Base-by-base conservation (phyloP, 2,329 filamentous ascomycete genomes). In the Aspergillus fumigatiaffinis region DNA sequence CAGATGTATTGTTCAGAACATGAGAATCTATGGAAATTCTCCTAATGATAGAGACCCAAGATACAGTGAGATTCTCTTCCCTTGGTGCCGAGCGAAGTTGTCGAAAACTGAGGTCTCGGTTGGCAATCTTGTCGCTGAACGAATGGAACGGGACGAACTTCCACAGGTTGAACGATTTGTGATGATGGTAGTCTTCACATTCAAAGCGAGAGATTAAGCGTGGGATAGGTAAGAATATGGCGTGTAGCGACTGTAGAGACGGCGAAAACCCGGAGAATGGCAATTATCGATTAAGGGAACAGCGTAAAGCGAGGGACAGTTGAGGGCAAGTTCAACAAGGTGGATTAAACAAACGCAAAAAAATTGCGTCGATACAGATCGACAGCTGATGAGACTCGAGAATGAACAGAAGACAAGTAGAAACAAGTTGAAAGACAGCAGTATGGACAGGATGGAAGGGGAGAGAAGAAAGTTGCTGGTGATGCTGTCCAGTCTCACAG, bases 1-100 rank as follows among this genome's bases (percentile, higher is more conserved):
- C 12, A 23, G 41, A 23, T 26, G 6, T 23, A 17, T 14, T 85
- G 87, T 65, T 80, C 32, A 57, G 41, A 50, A 23, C 48, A 52
- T 51, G 50, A 46, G 28, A 12, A 47, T 26, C 5, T 23, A 8
- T 26, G 10, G 5, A 47, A 14, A 21, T 47, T 4, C 44, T 25
- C 44, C 23, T 14, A 23, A 26, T 2, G 44, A 17, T 7, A 26
- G 44, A 25, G 23, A 25, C 44, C 12, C 12, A 47, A 26, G 21
- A 3, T 23, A 14, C 5, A 23, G 29, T 26, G 29, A 51, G 23
- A 47, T 47, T 23, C 1, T 47, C 23, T 47, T 23, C 5, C 9
- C n/a, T 47, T 14, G 5, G 12, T 14, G 12, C 9, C 6, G 20
- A 47, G 3, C 17, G 44, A 46, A 46, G 44, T 12, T 3, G 21